Evolutionary conservation across 306 rosid species (phyloP), one percentile per base, ranked within the genome.

Genomic region (Benincasa hispida): DNA sequence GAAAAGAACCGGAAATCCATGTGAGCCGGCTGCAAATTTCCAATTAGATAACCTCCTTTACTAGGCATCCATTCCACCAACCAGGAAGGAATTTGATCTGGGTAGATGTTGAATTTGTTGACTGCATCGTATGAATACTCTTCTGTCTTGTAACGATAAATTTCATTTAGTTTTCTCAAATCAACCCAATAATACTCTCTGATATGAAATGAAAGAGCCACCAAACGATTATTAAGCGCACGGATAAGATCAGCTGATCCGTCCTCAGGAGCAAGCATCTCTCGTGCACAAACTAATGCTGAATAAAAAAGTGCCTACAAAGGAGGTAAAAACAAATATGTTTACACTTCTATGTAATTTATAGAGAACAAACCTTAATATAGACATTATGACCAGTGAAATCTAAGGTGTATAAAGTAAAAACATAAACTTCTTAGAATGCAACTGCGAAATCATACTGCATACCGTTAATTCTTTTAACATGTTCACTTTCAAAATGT

Each of bases 11-110:
- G 86, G 79, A 92, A 92, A 87, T 92, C 97, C 97, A 92, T 92
- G 84, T 90, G 96, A 77, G 98, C 98, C n/a, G 98, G 98, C 78
- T 90, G 93, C 84, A 92, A 79, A 86, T 92, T 92, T 79, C 98
- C 98, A 69, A 87, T 88, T 25, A 92, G 85, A 82, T 92, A 90
- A 34, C 98, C 96, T 65, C 96, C 96, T 83, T 79, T 86, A 75
- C 72, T 84, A 13, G 92, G 96, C 88, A 92, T 92, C 96, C 96
- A 92, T 74, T 92, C 98, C 56, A 88, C 96, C 80, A 92, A 76
- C 98, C 98, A 90, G 21, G 96, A 88, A 73, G 90, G 50, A 65
- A 92, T 90, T 84, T 88, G 93, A 65, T 92, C 98, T 0, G 98
- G 93, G 80, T 87, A 90, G 73, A 92, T 90, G 88, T 92, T 92